Evolutionary conservation across 768 basidiomycete species (phyloP).

Genomic region (Artomyces pyxidatus): DNA sequence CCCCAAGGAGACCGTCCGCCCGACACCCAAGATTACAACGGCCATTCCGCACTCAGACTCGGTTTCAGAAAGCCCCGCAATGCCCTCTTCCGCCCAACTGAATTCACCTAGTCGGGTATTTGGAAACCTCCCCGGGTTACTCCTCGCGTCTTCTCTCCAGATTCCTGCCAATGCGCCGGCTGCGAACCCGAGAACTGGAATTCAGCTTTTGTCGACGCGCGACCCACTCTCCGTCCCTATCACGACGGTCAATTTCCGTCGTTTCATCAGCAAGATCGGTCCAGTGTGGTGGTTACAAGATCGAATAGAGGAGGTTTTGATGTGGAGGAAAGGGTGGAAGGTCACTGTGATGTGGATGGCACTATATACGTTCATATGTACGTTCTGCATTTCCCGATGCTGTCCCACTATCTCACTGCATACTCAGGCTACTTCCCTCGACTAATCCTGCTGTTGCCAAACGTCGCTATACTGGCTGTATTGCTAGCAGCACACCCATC

Average conservation of each 20-base stretch:
- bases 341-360: slow-evolving; percentile 70
- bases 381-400: slow-evolving; percentile 21
- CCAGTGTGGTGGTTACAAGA: slow-evolving; percentile 90
- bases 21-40: neutral
- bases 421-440: slow-evolving; percentile 68
- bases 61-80: neutral
- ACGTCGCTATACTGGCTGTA: slow-evolving; percentile 49
- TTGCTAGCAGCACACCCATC: slow-evolving; percentile 61
- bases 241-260: slow-evolving; percentile 70
- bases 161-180: slow-evolving; percentile 1
- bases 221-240: slow-evolving; percentile 73
- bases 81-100: neutral
- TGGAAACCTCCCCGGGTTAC: slow-evolving; percentile 11
- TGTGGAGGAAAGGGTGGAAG: slow-evolving; percentile 75
- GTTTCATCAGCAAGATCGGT: slow-evolving; percentile 69
- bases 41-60: slow-evolving; percentile 2
- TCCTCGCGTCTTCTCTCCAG: slow-evolving; percentile 13
- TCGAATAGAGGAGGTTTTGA: slow-evolving; percentile 72
- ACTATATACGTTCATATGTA: slow-evolving; percentile 73
- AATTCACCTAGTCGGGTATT: slow-evolving; percentile 7
- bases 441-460: slow-evolving; percentile 62
- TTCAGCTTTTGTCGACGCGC: slow-evolving; percentile 42
- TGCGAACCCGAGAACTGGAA: slow-evolving; percentile 18
- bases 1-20: neutral
- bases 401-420: neutral